Percentiles rank a stretch among this genome's conserved stretches.
phyloP scores from a whole-genome alignment of 208 protist genomes.

The Strigomonas galati region DNA sequence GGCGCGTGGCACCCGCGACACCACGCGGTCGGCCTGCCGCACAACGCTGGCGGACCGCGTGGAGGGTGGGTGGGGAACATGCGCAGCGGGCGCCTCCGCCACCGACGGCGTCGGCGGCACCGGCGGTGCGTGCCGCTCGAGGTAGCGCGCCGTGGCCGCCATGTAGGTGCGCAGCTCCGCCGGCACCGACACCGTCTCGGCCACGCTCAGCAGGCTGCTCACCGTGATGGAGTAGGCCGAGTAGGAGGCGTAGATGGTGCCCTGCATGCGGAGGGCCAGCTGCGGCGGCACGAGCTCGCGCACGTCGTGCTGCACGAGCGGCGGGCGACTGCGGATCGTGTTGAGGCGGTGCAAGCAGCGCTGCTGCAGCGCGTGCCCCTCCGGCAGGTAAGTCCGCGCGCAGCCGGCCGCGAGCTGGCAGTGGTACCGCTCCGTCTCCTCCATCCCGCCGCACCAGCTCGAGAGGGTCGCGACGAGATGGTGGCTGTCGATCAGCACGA shows the following conservation, averaged over 20 bases:
- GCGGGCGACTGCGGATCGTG: not conserved
- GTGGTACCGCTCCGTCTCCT: conserved; percentile 53
- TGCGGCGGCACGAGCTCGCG: conserved; percentile 10
- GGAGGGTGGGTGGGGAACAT: not conserved
- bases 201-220: conserved; percentile 10
- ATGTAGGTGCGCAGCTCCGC: conserved; percentile 13
- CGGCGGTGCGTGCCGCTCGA: not conserved
- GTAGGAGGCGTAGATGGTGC: not conserved
- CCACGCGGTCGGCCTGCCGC: not conserved
- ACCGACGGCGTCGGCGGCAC: not conserved
- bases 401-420: conserved; percentile 72
- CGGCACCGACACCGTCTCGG: not conserved
- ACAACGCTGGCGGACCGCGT: not conserved
- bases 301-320: not conserved
- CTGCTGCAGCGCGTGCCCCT: conserved; percentile 6
- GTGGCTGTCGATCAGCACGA: conserved; percentile 66
- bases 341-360: not conserved
- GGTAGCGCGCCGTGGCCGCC: not conserved
- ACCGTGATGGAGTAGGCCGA: conserved; percentile 5
- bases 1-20: not conserved
- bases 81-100: not conserved
- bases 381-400: conserved; percentile 45
- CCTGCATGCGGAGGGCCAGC: conserved; percentile 2
- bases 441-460: conserved; percentile 49
- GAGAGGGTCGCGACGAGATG: conserved; percentile 69